Conservation (phyloP, 352 stramenopile species). For the Pythium sukuiense region DNA sequence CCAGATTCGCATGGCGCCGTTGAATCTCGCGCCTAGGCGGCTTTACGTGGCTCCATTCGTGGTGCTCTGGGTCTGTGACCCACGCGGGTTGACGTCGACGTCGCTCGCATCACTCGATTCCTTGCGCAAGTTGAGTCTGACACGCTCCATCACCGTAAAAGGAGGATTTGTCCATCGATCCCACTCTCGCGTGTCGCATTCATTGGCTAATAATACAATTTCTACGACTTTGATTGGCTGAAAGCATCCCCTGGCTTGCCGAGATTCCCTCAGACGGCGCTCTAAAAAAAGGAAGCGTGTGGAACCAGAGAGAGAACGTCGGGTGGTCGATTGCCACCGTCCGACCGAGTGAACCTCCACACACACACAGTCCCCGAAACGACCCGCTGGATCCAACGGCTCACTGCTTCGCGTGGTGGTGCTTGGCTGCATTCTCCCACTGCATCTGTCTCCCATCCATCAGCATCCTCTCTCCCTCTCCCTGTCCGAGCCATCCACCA, state of each 20-base stretch:
- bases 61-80: not conserved
- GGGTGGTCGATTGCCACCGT: slow-evolving; percentile 4
- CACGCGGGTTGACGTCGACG: not conserved
- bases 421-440: not conserved
- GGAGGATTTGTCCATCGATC: too few relatives aligned
- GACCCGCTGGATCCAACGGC: slow-evolving; percentile 3
- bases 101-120: not conserved
- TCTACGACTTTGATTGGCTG: not conserved
- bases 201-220: slow-evolving; percentile 7
- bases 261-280: not conserved
- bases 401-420: not conserved
- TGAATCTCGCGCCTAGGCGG: not conserved
- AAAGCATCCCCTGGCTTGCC: slow-evolving; percentile 1
- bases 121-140: not conserved
- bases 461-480: not conserved
- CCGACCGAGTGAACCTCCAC: not conserved
- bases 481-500: not conserved
- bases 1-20: not conserved
- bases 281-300: slow-evolving; percentile 7
- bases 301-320: slow-evolving; percentile 13
- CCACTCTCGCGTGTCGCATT: not conserved
- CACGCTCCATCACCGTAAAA: slow-evolving; percentile 2
- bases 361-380: slow-evolving; percentile 1
- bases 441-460: not conserved
- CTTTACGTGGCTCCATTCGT: not conserved